Evolutionary conservation across 1,284 basidiomycete genomes (phyloP), one percentile per base, ranked within the genome.

Genomic region (Cryptococcus jaspeensis): DNA sequence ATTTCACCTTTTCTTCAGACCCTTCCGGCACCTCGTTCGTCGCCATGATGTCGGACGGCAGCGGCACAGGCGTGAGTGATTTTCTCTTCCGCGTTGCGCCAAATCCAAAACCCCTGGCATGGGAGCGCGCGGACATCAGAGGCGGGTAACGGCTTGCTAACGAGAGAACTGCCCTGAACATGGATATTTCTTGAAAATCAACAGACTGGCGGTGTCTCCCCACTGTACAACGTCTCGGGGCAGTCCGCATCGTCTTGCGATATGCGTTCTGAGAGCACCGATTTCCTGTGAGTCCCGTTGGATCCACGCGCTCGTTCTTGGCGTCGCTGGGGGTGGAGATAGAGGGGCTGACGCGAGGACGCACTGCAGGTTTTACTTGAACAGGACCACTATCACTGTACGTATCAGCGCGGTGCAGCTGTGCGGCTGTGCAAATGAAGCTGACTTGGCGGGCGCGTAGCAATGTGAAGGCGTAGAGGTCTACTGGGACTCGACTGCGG

Each of bases 21-120:
- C 67, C 71, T 0, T 47, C 57, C 1, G 64, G 61, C 4, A 69
- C 63, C n/a, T 47, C 57, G 5, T 62, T 69, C 35, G 62, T 69
- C 1, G 61, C 66, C 37, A 66, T 74, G 65, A 73, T 76, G 72
- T 74, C 72, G 7, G 74, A 76, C 51, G 40, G 64, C 1, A 62
- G 60, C 2, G 74, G 72, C 12, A 62, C 67, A 32, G 72, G 69
- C 4, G 74, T 73, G 52, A 56, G 73, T 69, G 3, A 9, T 35
- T 18, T 15, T 13, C n/a, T 37, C 3, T 23, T 38, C 32, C 23
- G 18, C 28, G 28, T 9, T 5, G 28, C 28, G 28, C 28, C 28
- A 32, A 32, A 5, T 23, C 16, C 22, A 28, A 16, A 16, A n/a
- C n/a, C n/a, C n/a, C n/a, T n/a, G n/a, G n/a, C 18, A 11, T 13